Percentiles rank a stretch among this genome's conserved stretches.
Conservation (phyloP, 306 rosid species). For the Begonia fuchsioides region DNA sequence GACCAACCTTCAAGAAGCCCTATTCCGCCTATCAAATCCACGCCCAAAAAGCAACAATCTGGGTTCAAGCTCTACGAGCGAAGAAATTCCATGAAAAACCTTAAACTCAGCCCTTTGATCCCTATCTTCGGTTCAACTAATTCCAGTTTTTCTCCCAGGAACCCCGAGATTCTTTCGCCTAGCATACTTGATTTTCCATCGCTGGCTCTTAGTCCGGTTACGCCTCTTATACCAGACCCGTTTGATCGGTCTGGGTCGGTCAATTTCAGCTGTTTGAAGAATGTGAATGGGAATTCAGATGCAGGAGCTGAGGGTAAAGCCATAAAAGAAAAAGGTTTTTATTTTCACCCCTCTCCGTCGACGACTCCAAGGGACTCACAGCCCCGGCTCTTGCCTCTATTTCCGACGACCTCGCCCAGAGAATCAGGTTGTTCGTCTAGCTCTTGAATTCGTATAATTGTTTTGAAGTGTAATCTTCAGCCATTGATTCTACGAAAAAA, state of each 20-base stretch:
- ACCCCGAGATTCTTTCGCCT: conserved; percentile 74
- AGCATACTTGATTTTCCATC: conserved; percentile 85
- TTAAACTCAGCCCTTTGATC: conserved; percentile 49
- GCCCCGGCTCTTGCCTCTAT: conserved; percentile 76
- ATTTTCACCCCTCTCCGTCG: conserved; percentile 66
- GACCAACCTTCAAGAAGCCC: conserved; percentile 29
- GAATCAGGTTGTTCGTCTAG: conserved; percentile 52
- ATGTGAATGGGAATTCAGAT: conserved; percentile 12
- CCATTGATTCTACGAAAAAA: conserved; percentile 20
- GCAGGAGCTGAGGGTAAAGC: conserved; percentile 64
- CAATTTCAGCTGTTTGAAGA: conserved; percentile 7
- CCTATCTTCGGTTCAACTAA: conserved; percentile 22
- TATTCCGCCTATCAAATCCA: conserved; percentile 63
- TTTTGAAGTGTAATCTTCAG: conserved; percentile 15
- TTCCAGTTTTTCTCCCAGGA: conserved; percentile 43
- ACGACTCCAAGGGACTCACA: conserved; percentile 64
- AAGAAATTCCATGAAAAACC: conserved; percentile 50
- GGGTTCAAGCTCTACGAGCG: conserved; percentile 84
- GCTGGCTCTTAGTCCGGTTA: conserved; percentile 71
- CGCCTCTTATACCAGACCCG: conserved; percentile 78
- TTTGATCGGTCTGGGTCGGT: conserved; percentile 41
- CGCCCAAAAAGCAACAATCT: conserved; percentile 40
- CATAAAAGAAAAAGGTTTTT: conserved; percentile 75
- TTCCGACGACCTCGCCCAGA: conserved; percentile 80
- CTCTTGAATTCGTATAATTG: conserved; percentile 14